Evolutionary conservation across 2,329 filamentous ascomycete species (phyloP).

Genomic region (Chalaropsis thielavioides): DNA sequence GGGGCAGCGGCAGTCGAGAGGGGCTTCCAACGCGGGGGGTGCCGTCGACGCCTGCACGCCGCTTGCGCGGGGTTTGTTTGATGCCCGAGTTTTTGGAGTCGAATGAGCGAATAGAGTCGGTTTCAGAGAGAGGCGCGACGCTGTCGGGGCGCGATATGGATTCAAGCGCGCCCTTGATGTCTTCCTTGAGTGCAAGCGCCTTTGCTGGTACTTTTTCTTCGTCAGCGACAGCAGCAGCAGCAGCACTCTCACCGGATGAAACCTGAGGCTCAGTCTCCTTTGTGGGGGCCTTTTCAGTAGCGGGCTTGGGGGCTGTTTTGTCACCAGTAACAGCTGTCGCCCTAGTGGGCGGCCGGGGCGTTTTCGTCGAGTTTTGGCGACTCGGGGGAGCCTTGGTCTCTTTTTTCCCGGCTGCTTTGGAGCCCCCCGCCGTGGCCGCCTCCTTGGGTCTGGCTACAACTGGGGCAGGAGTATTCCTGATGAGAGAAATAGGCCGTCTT

Average conservation of each 20-base stretch:
- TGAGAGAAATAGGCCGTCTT: constrained; percentile 12
- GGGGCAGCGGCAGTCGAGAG: constrained; percentile 26
- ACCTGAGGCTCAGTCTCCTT: not conserved
- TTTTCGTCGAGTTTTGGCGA: constrained; percentile 9
- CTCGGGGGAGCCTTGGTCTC: constrained; percentile 3
- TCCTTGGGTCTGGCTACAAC: not conserved
- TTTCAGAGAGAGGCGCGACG: constrained; percentile 6
- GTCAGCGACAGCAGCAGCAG: too few species aligned
- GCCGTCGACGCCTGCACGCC: not conserved
- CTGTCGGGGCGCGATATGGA: not conserved
- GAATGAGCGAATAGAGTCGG: constrained; percentile 2
- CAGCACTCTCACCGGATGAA: not conserved
- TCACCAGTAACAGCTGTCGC: not conserved
- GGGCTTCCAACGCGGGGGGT: constrained; percentile 21
- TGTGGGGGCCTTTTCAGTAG: not conserved
- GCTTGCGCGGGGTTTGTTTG: not conserved
- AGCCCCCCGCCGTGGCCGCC: not conserved
- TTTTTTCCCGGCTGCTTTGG: not conserved
- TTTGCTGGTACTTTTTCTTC: not conserved
- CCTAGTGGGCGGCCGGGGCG: not conserved
- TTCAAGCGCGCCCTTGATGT: not conserved
- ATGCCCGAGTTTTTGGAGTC: constrained; percentile 8
- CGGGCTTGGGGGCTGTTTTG: not conserved
- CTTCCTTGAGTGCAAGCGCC: not conserved
- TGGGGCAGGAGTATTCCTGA: constrained; percentile 14